A percentile compares a stretch with the other conserved stretches of the same genome.
These are phyloP conservation scores for Fistulifera pelliculosa DNA, from an alignment of 108 stramenopile genomes.

Conservation along the genomic window DNA sequence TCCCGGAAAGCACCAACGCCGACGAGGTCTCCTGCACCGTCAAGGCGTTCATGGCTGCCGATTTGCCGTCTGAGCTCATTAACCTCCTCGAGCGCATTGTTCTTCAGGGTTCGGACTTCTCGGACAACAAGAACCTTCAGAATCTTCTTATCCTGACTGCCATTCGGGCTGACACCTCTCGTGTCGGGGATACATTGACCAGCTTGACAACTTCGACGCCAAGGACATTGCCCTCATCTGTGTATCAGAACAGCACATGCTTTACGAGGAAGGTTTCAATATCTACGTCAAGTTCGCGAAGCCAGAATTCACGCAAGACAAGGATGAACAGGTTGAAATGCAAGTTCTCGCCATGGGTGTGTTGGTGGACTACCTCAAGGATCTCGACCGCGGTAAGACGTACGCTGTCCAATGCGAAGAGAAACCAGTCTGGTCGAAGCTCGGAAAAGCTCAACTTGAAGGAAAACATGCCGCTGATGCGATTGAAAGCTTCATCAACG, in stretches of 20 bases:
- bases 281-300: constrained; percentile 99
- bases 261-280: constrained; percentile 97
- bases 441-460: constrained; percentile 97
- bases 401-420: constrained; percentile 95
- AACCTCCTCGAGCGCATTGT: constrained; percentile 98
- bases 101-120: constrained; percentile 98
- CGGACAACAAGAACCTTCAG: constrained; percentile 98
- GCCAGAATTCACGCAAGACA: constrained; percentile 79
- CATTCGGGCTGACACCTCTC: constrained; percentile 89
- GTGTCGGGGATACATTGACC: constrained; percentile 99
- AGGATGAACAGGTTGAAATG: constrained; percentile 90
- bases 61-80: constrained; percentile 97
- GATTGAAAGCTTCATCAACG: constrained; percentile 96
- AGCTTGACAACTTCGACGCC: constrained; percentile 99
- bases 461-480: constrained; percentile 93
- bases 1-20: constrained; percentile 96
- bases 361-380: constrained; percentile 95
- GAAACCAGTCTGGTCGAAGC: constrained; percentile 97
- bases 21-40: constrained; percentile 99
- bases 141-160: constrained; percentile 99
- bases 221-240: constrained; percentile 99
- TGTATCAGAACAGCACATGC: constrained; percentile 95
- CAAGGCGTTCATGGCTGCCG: constrained; percentile 99
- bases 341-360: constrained; percentile 95
- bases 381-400: constrained; percentile 95